phyloP scores from a whole-genome alignment of 2,329 filamentous ascomycete species.

The Fonsecaea pedrosoi region DNA sequence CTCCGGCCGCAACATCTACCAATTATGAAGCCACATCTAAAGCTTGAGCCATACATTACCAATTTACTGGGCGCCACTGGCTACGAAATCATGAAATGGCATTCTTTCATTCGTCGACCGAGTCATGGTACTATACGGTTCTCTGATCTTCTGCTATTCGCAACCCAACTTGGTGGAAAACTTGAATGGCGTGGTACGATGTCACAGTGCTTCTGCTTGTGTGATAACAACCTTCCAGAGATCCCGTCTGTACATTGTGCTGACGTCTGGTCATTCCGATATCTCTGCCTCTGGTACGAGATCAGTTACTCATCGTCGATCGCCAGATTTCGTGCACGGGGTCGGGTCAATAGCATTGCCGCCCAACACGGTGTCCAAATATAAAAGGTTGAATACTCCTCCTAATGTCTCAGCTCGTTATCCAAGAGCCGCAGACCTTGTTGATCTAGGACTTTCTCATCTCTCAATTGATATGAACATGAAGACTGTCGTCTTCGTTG shows the following conservation, averaged over 20 bases:
- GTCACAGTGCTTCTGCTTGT: neutral
- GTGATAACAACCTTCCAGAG: neutral
- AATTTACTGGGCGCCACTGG: neutral
- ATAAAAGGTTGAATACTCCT: neutral
- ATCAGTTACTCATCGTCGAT: slow-evolving; percentile 12
- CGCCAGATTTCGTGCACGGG: neutral
- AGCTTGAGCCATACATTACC: neutral
- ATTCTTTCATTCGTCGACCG: neutral
- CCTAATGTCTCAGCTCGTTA: neutral
- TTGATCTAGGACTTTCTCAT: neutral
- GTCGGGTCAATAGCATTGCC: neutral
- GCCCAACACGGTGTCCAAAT: neutral
- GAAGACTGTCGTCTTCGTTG: slow-evolving; percentile 47
- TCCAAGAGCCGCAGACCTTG: neutral
- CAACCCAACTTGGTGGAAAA: neutral
- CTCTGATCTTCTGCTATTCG: neutral
- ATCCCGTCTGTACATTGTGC: neutral
- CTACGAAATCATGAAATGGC: neutral
- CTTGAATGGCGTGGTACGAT: neutral
- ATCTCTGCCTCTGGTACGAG: neutral
- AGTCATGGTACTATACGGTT: neutral
- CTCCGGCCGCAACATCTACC: neutral
- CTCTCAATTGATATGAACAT: neutral
- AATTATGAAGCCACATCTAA: neutral
- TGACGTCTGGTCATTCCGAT: neutral